These are phyloP conservation scores for Friedmanniomyces simplex DNA, from an alignment of 495 filamentous ascomycete genomes.

Conservation along the genomic window DNA sequence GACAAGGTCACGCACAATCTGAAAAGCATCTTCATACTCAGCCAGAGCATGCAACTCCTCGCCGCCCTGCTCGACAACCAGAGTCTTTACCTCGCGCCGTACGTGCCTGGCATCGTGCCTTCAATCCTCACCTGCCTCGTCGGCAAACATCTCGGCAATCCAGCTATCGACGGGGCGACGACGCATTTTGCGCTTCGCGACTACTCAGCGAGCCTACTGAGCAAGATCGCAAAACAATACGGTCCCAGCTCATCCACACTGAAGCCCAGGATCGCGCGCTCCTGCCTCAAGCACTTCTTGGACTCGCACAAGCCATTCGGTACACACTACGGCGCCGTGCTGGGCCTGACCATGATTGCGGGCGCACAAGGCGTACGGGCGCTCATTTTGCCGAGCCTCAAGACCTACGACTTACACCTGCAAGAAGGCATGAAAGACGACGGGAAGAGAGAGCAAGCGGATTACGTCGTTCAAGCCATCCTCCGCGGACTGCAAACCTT, in stretches of 20 bases:
- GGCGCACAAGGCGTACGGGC: slow-evolving; percentile 69
- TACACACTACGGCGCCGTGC: slow-evolving; percentile 78
- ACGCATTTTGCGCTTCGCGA: slow-evolving; percentile 77
- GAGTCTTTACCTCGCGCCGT: slow-evolving; percentile 77
- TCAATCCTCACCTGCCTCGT: slow-evolving; percentile 85
- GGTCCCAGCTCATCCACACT: slow-evolving; percentile 61
- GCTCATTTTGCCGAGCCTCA: slow-evolving; percentile 70
- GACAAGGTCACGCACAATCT: slow-evolving; percentile 89
- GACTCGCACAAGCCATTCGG: slow-evolving; percentile 69
- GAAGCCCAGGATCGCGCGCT: slow-evolving; percentile 77
- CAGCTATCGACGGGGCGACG: slow-evolving; percentile 29
- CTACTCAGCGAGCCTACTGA: slow-evolving; percentile 67
- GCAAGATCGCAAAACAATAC: slow-evolving; percentile 63
- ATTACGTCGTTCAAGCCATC: slow-evolving; percentile 27
- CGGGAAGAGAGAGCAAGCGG: slow-evolving; percentile 25
- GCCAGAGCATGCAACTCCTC: slow-evolving; percentile 81
- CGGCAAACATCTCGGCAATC: slow-evolving; percentile 65
- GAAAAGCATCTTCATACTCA: slow-evolving; percentile 74
- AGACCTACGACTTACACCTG: slow-evolving; percentile 57
- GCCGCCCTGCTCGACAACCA: slow-evolving; percentile 73
- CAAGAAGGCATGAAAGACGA: slow-evolving; percentile 41
- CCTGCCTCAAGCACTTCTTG: slow-evolving; percentile 81
- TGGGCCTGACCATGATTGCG: slow-evolving; percentile 63
- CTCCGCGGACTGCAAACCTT: slow-evolving; percentile 23
- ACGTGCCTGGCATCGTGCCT: slow-evolving; percentile 76